A percentile compares a stretch with the other conserved stretches of the same genome.
Conservation (phyloP, 2,329 filamentous ascomycete genomes). For the Penicillium polonicum region DNA sequence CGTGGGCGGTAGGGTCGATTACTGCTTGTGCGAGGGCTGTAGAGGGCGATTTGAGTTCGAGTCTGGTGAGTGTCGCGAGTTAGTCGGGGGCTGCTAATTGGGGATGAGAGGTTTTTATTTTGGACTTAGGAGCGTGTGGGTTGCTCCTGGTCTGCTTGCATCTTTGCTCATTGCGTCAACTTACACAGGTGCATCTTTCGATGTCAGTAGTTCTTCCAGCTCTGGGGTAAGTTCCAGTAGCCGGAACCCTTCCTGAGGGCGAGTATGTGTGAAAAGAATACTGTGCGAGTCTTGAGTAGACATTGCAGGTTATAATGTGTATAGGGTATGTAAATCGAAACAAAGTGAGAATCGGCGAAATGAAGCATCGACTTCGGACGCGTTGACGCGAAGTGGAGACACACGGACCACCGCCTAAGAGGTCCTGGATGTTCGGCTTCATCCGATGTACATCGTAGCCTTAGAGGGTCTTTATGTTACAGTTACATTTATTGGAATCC, state of each 20-base stretch:
- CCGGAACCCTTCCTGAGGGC: conserved; percentile 54
- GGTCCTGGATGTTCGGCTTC: neutral
- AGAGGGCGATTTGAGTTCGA: conserved; percentile 46
- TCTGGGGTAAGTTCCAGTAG: conserved; percentile 62
- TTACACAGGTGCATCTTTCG: conserved; percentile 45
- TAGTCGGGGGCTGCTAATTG: neutral
- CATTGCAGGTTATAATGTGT: conserved; percentile 25
- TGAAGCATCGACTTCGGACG: conserved; percentile 19
- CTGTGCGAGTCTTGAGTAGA: conserved; percentile 39
- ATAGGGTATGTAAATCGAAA: neutral
- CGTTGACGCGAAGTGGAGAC: conserved; percentile 15
- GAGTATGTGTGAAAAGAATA: conserved; percentile 43
- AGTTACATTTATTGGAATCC: neutral
- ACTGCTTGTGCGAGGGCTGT: conserved; percentile 30
- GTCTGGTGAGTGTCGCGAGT: conserved; percentile 29
- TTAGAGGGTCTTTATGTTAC: neutral
- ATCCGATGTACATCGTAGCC: neutral
- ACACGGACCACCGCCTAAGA: conserved; percentile 40
- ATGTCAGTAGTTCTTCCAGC: conserved; percentile 54
- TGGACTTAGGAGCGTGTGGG: neutral
- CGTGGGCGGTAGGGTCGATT: conserved; percentile 26
- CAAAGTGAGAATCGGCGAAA: neutral
- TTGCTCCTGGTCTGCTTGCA: neutral
- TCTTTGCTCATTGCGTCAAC: conserved; percentile 2
- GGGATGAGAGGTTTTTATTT: neutral